Conservation (phyloP, 1,284 basidiomycete genomes). For the Trichosporon ovoides region DNA sequence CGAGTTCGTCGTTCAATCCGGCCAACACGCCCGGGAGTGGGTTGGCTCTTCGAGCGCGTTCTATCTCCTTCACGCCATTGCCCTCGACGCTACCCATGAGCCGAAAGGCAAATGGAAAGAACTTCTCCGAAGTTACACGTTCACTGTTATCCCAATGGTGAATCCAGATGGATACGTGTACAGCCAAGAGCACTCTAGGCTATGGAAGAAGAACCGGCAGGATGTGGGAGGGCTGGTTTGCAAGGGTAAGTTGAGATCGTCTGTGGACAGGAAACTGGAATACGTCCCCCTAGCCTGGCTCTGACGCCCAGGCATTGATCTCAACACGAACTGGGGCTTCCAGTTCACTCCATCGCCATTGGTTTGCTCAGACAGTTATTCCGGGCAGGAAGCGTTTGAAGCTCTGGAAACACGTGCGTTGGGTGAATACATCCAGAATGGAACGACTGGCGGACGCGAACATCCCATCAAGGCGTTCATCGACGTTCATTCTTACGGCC, state of each 20-base stretch:
- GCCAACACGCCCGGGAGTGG: slow-evolving; percentile 82
- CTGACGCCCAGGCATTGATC: slow-evolving; percentile 62
- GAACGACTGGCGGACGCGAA: slow-evolving; percentile 23
- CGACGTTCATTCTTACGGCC: slow-evolving; percentile 76
- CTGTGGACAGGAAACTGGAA: background rate
- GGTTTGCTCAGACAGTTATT: slow-evolving; percentile 65
- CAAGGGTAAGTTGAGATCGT: slow-evolving; percentile 36
- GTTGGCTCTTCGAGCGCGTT: slow-evolving; percentile 67
- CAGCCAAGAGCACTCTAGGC: slow-evolving; percentile 59
- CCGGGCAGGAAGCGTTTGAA: slow-evolving; percentile 66
- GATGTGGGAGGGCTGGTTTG: slow-evolving; percentile 43
- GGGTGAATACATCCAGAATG: slow-evolving; percentile 61
- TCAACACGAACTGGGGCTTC: slow-evolving; percentile 68
- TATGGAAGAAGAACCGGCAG: slow-evolving; percentile 82
- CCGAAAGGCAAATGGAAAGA: slow-evolving; percentile 14
- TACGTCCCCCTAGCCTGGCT: background rate
- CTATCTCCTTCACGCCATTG: slow-evolving; percentile 66
- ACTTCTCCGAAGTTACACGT: slow-evolving; percentile 61
- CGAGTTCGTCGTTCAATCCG: slow-evolving; percentile 65
- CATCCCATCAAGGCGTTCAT: slow-evolving; percentile 57
- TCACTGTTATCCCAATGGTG: slow-evolving; percentile 70
- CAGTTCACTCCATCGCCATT: slow-evolving; percentile 38
- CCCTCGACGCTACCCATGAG: slow-evolving; percentile 53
- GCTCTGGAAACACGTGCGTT: slow-evolving; percentile 70
- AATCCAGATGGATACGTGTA: slow-evolving; percentile 81